phyloP scores from a whole-genome alignment of 2,329 filamentous ascomycete species.

The Claviceps capensis region DNA sequence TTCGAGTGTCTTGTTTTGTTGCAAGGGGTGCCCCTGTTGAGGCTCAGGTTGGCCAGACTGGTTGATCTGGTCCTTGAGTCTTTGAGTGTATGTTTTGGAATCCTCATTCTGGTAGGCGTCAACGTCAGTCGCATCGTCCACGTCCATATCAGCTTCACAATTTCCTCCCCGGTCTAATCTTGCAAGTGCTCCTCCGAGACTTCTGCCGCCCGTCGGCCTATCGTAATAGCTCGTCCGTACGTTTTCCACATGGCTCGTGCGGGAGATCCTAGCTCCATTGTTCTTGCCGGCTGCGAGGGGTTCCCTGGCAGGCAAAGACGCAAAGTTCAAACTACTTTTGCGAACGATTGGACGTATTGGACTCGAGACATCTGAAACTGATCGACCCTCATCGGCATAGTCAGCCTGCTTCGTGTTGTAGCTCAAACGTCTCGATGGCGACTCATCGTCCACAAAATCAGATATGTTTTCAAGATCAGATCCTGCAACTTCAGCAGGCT shows the following conservation, averaged over 20 bases:
- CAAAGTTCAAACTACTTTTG: slow-evolving; percentile 92
- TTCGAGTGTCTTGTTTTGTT: slow-evolving; percentile 18
- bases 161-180: slow-evolving; percentile 31
- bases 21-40: slow-evolving; percentile 25
- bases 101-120: slow-evolving; percentile 29
- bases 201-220: slow-evolving; percentile 60
- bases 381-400: slow-evolving; percentile 34
- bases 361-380: slow-evolving; percentile 57
- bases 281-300: slow-evolving; percentile 76
- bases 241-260: slow-evolving; percentile 66
- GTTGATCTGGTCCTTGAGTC: slow-evolving; percentile 85
- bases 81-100: slow-evolving; percentile 77
- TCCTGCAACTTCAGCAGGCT: not conserved
- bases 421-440: slow-evolving; percentile 5
- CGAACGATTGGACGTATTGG: slow-evolving; percentile 65
- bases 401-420: slow-evolving; percentile 1
- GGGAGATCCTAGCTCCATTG: slow-evolving; percentile 56
- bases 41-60: slow-evolving; percentile 47
- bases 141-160: slow-evolving; percentile 40
- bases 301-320: slow-evolving; percentile 80
- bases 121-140: slow-evolving; percentile 26
- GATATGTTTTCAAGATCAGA: not conserved
- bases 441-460: slow-evolving; percentile 2
- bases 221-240: slow-evolving; percentile 62
- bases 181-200: slow-evolving; percentile 37